Evolutionary conservation across 495 filamentous ascomycete genomes (phyloP).

Genomic region (Aspergillus cristatus): DNA sequence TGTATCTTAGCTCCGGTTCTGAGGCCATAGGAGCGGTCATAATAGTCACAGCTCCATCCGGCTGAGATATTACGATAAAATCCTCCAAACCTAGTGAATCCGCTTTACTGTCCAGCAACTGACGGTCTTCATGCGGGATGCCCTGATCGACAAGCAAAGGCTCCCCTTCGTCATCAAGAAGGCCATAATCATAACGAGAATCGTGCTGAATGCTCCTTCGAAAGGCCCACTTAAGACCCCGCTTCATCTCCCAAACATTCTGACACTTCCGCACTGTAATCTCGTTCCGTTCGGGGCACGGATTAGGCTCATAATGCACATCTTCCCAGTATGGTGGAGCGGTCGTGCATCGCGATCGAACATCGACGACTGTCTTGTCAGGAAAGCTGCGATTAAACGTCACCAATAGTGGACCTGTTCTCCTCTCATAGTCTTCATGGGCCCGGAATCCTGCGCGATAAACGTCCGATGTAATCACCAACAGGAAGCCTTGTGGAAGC

Average conservation of each 20-base stretch:
- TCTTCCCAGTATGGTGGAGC: slow-evolving; percentile 1
- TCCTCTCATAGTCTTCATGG: slow-evolving; percentile 1
- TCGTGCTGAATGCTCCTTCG: neutral
- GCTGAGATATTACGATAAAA: neutral
- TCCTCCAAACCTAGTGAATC: neutral
- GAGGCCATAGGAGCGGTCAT: neutral
- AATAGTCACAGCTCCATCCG: neutral
- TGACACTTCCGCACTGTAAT: neutral
- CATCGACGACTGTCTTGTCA: slow-evolving; percentile 2
- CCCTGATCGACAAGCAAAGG: neutral
- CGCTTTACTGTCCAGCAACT: neutral
- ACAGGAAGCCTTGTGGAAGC: slow-evolving; percentile 1
- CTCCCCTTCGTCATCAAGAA: neutral
- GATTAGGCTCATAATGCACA: neutral
- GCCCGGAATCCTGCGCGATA: slow-evolving; percentile 1
- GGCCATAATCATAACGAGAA: neutral
- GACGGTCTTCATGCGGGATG: neutral
- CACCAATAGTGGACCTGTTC: slow-evolving; percentile 2
- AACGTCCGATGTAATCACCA: slow-evolving; percentile 2
- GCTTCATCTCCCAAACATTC: neutral
- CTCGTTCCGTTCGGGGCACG: neutral
- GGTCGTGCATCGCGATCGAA: neutral
- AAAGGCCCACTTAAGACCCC: neutral
- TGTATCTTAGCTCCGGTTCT: neutral
- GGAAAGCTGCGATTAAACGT: slow-evolving; percentile 3